phyloP scores from a whole-genome alignment of 78 protist species.

The Cavenderia fasciculata region DNA sequence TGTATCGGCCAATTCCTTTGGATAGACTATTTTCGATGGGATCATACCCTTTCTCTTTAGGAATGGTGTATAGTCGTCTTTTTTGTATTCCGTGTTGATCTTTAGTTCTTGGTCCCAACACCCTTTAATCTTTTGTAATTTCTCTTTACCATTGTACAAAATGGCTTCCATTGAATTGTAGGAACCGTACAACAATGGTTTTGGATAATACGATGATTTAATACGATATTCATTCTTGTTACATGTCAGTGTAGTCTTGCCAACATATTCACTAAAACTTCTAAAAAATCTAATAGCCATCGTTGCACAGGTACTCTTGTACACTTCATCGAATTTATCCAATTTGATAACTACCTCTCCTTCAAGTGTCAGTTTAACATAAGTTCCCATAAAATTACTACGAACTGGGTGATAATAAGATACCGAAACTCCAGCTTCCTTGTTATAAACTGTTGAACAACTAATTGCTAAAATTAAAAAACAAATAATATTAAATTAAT shows the following conservation, averaged over 20 bases:
- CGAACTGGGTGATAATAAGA: slow-evolving; percentile 12
- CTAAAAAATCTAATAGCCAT: slow-evolving; percentile 58
- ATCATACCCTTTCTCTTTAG: neutral
- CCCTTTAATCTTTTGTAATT: slow-evolving; percentile 35
- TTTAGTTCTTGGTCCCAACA: slow-evolving; percentile 52
- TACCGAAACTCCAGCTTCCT: neutral
- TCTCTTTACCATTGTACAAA: slow-evolving; percentile 55
- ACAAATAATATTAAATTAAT: too few species aligned
- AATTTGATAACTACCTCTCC: slow-evolving; percentile 5
- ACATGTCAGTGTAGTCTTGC: neutral
- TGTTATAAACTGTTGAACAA: neutral
- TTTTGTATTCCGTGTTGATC: slow-evolving; percentile 8
- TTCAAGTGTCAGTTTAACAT: slow-evolving; percentile 24
- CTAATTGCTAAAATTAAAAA: too few species aligned
- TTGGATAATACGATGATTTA: slow-evolving; percentile 7
- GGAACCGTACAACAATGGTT: slow-evolving; percentile 46
- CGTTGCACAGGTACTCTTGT: neutral
- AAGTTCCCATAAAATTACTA: slow-evolving; percentile 48
- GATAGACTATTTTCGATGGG: neutral
- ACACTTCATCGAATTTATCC: slow-evolving; percentile 24
- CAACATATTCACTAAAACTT: slow-evolving; percentile 34
- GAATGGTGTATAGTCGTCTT: slow-evolving; percentile 8
- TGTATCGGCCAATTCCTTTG: neutral
- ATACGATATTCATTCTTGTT: slow-evolving; percentile 3
- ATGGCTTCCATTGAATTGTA: slow-evolving; percentile 35